Percentiles rank a stretch among this genome's conserved stretches.
phyloP scores from a whole-genome alignment of 148 eudicot genomes.

The Rhododendron ferrugineum region DNA sequence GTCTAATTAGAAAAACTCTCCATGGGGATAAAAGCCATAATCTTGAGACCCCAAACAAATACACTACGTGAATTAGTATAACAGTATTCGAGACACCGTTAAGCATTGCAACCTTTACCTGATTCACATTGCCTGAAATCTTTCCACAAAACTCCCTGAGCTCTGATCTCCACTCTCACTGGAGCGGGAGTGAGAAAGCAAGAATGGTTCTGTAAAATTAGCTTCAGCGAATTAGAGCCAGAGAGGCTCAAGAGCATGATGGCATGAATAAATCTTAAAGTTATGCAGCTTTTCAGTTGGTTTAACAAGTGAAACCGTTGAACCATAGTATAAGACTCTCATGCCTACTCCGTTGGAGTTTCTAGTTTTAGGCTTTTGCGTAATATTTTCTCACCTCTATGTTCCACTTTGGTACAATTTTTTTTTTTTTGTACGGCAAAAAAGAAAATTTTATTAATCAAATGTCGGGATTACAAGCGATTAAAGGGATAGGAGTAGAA shows the following conservation, averaged over 20 bases:
- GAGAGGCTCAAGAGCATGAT: not conserved
- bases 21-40: not conserved
- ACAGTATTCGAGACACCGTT: too few species aligned
- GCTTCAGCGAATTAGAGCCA: not conserved
- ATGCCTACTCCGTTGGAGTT: not conserved
- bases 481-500: too few species aligned
- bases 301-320: not conserved
- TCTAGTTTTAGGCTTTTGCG: not conserved
- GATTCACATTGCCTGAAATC: too few species aligned
- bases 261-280: not conserved
- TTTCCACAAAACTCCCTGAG: not conserved
- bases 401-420: not conserved
- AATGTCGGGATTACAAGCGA: too few species aligned
- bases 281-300: not conserved
- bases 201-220: not conserved
- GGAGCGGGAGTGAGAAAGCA: not conserved
- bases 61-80: not conserved
- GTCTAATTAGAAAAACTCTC: not conserved
- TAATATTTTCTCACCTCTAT: not conserved
- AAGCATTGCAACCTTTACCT: not conserved
- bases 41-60: not conserved
- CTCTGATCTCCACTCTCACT: not conserved
- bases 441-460: too few species aligned
- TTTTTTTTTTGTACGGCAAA: too few species aligned
- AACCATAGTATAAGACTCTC: not conserved